Evolutionary conservation across 805 yeast genomes (phyloP), one percentile per base, ranked within the genome.

Genomic region (Maudiozyma bulderi): DNA sequence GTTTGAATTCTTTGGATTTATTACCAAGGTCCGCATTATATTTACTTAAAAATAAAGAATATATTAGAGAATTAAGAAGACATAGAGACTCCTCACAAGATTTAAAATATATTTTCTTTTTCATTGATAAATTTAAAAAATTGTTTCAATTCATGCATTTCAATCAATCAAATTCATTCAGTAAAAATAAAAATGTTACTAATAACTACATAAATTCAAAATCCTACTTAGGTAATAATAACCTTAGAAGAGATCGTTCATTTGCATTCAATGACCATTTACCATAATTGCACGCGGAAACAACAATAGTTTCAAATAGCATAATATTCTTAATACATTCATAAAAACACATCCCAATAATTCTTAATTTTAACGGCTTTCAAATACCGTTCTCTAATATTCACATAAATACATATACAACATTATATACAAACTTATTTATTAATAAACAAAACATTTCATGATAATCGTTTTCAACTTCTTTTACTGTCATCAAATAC

Each of bases 21-120:
- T 72, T 76, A 14, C 88, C 89, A 1, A 71, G 91, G 48, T 81
- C 93, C 8, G 86, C 85, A 0, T 64, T 88, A n/a, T 31, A 28
- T 29, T 30, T 47, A 58, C 11, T 30, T 29, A 20, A 13, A 33
- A 38, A 45, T 29, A 44, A 35, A 40, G 43, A 7, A 39, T 30
- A 35, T 15, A 44, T 20, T 15, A 34, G 57, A 8, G 46, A 60
- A 50, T 37, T 71, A 9, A 52, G 57, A 15, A 32, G 44, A 1
- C 61, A 64, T 48, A 47, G 57, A 5, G 44, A 66, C 41, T 3
- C 39, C 10, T 43, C 43, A 7, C 43, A 40, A n/a, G 43, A 40
- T 30, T 40, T 40, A 10, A 40, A 40, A 30, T 40, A 40, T 40
- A 30, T 40, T 28, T 13, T 8, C 14, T 26, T 40, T 28, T 40